phyloP scores from a whole-genome alignment of 345 rosid species.

The Salix brachista region DNA sequence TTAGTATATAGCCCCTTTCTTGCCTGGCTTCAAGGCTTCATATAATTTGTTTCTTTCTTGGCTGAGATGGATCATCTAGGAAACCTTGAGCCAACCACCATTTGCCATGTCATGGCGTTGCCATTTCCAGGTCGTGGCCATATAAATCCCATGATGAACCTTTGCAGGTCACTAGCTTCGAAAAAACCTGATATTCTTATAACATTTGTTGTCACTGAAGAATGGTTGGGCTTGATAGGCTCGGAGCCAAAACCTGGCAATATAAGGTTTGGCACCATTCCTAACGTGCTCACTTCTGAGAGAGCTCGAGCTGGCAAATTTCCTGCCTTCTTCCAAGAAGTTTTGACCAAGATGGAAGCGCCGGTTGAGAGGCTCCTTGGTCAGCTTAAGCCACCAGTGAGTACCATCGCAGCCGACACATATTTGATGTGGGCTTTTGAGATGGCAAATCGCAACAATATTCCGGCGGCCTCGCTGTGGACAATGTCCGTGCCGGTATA shows the following conservation, averaged over 20 bases:
- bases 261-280: neutral
- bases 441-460: slow-evolving; percentile 6
- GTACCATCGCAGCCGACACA: slow-evolving; percentile 1
- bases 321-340: neutral
- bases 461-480: slow-evolving; percentile 16
- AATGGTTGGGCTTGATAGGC: slow-evolving; percentile 13
- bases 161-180: slow-evolving; percentile 14
- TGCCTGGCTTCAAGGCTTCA: too few species aligned
- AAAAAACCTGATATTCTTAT: slow-evolving; percentile 1
- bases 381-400: slow-evolving; percentile 9
- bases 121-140: slow-evolving; percentile 22
- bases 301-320: neutral
- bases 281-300: slow-evolving; percentile 9
- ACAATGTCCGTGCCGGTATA: slow-evolving; percentile 6
- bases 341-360: slow-evolving; percentile 6
- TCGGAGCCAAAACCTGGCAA: slow-evolving; percentile 8
- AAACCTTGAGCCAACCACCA: neutral
- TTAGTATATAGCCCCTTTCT: too few species aligned
- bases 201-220: slow-evolving; percentile 19
- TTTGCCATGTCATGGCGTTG: slow-evolving; percentile 14
- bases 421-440: neutral
- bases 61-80: neutral
- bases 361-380: slow-evolving; percentile 6
- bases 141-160: slow-evolving; percentile 22
- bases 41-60: too few species aligned